Evolutionary conservation across 257 asterid species (phyloP).

Genomic region (Gynochthodes officinalis): DNA sequence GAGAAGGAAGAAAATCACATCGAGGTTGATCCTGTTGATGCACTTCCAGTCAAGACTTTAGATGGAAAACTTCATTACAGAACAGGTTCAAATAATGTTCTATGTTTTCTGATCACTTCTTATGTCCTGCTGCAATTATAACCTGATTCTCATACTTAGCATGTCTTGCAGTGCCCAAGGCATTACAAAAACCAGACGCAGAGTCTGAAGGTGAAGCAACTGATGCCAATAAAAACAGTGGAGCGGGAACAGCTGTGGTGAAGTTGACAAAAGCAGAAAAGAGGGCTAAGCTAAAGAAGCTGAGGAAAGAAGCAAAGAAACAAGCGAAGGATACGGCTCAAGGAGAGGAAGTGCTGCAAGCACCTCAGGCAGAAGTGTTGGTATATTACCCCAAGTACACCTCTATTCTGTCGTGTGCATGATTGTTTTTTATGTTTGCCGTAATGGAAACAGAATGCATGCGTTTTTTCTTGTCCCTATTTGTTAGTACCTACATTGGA

Average conservation of each 20-base stretch:
- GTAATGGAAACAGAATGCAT: background rate
- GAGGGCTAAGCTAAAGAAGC: constrained; percentile 65
- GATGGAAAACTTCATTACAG: constrained; percentile 66
- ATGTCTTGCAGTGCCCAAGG: constrained; percentile 38
- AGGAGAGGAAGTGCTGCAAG: constrained; percentile 48
- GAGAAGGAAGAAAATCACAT: constrained; percentile 42
- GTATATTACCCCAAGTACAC: constrained; percentile 32
- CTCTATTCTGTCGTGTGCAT: background rate
- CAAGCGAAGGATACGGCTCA: constrained; percentile 47
- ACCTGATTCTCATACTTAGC: constrained; percentile 7
- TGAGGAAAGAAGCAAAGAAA: constrained; percentile 84
- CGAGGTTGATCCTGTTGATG: constrained; percentile 91
- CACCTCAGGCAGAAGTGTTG: constrained; percentile 76
- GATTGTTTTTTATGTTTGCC: background rate
- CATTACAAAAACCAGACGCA: constrained; percentile 39
- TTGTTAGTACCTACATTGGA: background rate
- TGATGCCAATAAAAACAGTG: constrained; percentile 24
- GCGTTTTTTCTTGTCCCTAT: background rate
- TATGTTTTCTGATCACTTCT: background rate
- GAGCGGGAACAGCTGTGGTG: constrained; percentile 30
- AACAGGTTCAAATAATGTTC: constrained; percentile 40
- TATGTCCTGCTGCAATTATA: background rate
- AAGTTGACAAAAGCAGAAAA: constrained; percentile 75
- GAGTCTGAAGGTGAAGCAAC: constrained; percentile 43
- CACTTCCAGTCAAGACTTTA: constrained; percentile 75